Evolutionary conservation across 2,329 filamentous ascomycete species (phyloP).

Genomic region (Neurospora sp.): DNA sequence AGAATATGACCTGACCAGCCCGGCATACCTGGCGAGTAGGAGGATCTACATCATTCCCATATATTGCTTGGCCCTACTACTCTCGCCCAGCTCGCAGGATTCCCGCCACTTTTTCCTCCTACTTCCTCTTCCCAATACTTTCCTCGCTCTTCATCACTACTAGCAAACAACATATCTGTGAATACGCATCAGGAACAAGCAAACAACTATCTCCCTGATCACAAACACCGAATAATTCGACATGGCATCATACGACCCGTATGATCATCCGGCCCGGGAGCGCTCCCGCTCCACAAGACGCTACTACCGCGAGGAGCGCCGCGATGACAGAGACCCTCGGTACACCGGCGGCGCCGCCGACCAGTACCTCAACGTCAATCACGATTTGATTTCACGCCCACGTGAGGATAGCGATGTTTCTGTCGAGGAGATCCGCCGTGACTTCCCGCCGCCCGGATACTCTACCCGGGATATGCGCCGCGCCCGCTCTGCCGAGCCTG

Average conservation of each 20-base stretch:
- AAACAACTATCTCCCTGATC: neutral
- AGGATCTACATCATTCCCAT: neutral
- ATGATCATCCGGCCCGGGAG: conserved; percentile 35
- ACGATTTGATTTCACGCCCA: conserved; percentile 45
- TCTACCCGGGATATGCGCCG: conserved; percentile 43
- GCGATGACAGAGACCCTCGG: conserved; percentile 41
- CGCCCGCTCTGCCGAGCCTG: conserved; percentile 53
- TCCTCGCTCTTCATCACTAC: conserved; percentile 1
- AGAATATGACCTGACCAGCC: neutral
- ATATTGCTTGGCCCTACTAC: neutral
- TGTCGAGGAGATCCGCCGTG: conserved; percentile 73
- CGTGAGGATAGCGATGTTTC: conserved; percentile 55
- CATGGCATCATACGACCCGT: conserved; percentile 45
- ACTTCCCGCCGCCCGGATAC: conserved; percentile 67
- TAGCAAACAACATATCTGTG: neutral
- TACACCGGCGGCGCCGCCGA: conserved; percentile 42
- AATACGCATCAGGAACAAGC: neutral
- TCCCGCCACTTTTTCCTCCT: neutral
- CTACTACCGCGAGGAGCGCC: conserved; percentile 44
- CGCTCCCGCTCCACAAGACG: conserved; percentile 37
- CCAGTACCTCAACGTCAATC: conserved; percentile 34
- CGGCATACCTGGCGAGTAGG: neutral
- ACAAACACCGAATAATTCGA: conserved; percentile 8
- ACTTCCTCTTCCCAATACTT: neutral
- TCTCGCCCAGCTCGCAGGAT: neutral